phyloP scores from a whole-genome alignment of 1,284 basidiomycete species.

The Golubevia sp. region DNA sequence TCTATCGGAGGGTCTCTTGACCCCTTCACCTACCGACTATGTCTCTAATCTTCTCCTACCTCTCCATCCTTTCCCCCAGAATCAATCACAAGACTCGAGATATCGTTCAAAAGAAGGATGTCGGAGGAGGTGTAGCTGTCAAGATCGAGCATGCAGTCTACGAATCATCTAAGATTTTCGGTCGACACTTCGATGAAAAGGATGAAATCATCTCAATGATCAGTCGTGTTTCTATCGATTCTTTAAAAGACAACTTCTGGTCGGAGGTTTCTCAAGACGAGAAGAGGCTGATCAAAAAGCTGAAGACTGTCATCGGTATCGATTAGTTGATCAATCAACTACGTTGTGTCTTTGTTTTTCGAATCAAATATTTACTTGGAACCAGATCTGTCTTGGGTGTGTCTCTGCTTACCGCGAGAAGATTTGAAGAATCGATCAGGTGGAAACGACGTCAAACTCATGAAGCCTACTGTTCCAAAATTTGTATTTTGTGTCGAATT shows the following conservation, averaged over 20 bases:
- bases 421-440: too few species aligned
- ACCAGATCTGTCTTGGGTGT: too few species aligned
- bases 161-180: background rate
- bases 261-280: constrained; percentile 53
- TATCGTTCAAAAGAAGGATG: constrained; percentile 51
- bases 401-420: too few species aligned
- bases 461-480: too few species aligned
- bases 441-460: too few species aligned
- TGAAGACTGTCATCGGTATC: constrained; percentile 56
- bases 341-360: too few species aligned
- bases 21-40: too few species aligned
- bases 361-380: too few species aligned
- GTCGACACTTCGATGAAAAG: constrained; percentile 55
- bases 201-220: constrained; percentile 55
- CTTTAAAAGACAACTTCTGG: constrained; percentile 56
- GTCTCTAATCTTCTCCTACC: too few species aligned
- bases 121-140: constrained; percentile 58
- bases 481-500: too few species aligned
- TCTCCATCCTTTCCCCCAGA: background rate
- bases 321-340: too few species aligned
- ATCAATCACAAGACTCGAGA: constrained; percentile 59
- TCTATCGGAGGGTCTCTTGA: too few species aligned
- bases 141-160: constrained; percentile 54
- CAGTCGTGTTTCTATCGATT: constrained; percentile 47
- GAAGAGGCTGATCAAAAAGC: constrained; percentile 58